Evolutionary conservation across 106 monocot genomes (phyloP).

Genomic region (Iris macrosiphon): DNA sequence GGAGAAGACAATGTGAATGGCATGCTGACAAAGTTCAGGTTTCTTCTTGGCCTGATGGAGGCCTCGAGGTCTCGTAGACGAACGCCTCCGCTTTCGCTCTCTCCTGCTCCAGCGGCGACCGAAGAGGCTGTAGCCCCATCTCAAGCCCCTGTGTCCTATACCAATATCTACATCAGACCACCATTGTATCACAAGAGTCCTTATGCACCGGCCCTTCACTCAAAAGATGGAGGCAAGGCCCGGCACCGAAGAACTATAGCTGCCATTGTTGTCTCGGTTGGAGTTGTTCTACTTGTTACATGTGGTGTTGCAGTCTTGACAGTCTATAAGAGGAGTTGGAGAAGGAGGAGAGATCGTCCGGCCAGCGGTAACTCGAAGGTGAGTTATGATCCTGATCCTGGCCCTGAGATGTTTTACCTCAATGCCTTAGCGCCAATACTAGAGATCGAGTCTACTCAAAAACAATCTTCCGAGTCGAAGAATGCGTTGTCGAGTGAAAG

Average conservation of each 20-base stretch:
- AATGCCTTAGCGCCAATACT: slow-evolving; percentile 23
- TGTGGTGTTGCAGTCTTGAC: slow-evolving; percentile 2
- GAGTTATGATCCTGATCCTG: slow-evolving; percentile 34
- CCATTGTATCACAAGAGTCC: too few species aligned
- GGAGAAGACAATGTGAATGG: slow-evolving; percentile 13
- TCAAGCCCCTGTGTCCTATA: slow-evolving; percentile 8
- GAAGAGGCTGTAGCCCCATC: slow-evolving; percentile 3
- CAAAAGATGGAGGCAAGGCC: background rate
- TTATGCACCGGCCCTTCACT: too few species aligned
- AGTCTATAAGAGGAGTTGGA: slow-evolving; percentile 15
- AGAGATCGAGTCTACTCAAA: slow-evolving; percentile 18
- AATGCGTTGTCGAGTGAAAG: slow-evolving; percentile 1
- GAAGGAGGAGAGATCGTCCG: background rate
- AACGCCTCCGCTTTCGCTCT: slow-evolving; percentile 6
- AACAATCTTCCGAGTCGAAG: slow-evolving; percentile 15
- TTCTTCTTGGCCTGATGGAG: slow-evolving; percentile 23
- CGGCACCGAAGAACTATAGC: background rate
- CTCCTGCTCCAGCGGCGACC: slow-evolving; percentile 20
- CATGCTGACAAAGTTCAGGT: slow-evolving; percentile 13
- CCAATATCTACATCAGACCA: background rate
- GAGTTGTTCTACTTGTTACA: background rate
- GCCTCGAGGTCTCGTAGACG: background rate
- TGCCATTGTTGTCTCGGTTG: background rate
- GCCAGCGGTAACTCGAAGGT: slow-evolving; percentile 20
- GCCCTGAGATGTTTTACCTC: slow-evolving; percentile 27